Evolutionary conservation across 495 filamentous ascomycete genomes (phyloP), one percentile per base, ranked within the genome.

Genomic region (Podospora bellae-mahoneyi): DNA sequence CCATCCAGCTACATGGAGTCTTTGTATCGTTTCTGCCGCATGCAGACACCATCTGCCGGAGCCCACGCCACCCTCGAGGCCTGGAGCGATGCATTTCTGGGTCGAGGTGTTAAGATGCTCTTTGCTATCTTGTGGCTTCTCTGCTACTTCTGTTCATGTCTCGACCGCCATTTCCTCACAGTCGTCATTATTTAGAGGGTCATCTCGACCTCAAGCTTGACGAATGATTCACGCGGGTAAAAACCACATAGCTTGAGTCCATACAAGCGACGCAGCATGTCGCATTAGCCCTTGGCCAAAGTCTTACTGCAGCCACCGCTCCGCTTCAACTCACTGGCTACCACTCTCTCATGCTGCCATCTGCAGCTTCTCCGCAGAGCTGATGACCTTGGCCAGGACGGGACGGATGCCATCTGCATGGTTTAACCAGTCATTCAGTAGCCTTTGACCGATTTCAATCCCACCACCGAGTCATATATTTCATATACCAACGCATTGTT

Each of bases 401-500:
- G 32, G 32, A 48, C 9, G 39, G 39, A 48, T 48, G 39, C 39
- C 30, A 62, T 18, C 26, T 7, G 28, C 60, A 19, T 48, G 4
- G 9, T 62, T 28, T 27, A 63, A 48, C 61, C 61, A 63, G 61
- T 63, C 18, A 63, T 20, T 27, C 4, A n/a, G 20, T 32, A 18
- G 4, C 28, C 34, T 48, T 27, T 48, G 32, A 63, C 61, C 61
- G 61, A 63, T n/a, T 48, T 30, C 0, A 10, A 34, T 7, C 26
- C 5, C n/a, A 13, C 56, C 56, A 28, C 16, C 4, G 23, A 28
- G 59, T 61, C 26, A 28, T 30, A 16, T 30, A 26, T 13, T 6
- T 9, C 23, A 26, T 61, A 15, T 5, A 3, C 18, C 18, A 30
- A 6, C 15, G 6, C 30, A 19, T 13, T 9, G 6, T n/a, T 32